phyloP scores from a whole-genome alignment of 208 protist genomes.

The Crithidia thermophila region DNA sequence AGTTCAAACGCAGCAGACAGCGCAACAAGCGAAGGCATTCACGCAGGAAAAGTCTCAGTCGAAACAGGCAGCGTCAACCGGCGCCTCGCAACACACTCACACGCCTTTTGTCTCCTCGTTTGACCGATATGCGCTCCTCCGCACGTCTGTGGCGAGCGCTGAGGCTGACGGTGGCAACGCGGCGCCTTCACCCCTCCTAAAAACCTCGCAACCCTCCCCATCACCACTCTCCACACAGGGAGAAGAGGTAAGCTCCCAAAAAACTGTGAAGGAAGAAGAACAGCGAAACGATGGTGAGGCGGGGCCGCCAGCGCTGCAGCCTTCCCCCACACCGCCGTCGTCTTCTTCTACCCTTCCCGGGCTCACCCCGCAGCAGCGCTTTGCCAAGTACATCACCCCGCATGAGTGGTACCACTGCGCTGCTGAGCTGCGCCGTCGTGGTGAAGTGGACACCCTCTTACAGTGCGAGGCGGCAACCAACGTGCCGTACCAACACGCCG shows the following conservation, averaged over 20 bases:
- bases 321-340: not conserved
- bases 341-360: not conserved
- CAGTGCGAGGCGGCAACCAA: conserved; percentile 38
- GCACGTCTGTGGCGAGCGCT: not conserved
- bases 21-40: no score
- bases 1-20: not conserved
- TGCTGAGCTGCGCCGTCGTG: conserved; percentile 37
- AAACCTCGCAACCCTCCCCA: no score
- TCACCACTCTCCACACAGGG: no score
- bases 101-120: conserved; percentile 30
- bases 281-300: not conserved
- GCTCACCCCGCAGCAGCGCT: conserved; percentile 12
- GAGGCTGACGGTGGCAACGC: not conserved
- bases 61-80: not conserved
- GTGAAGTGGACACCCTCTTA: conserved; percentile 25
- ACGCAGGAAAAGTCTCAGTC: not conserved
- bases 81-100: not conserved
- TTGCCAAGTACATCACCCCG: conserved; percentile 13
- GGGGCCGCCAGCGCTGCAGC: not conserved
- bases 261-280: not conserved
- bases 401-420: conserved; percentile 44
- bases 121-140: conserved; percentile 32
- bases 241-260: no score
- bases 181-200: no score
- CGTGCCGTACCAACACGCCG: conserved; percentile 48